A percentile compares a stretch with the other conserved stretches of the same genome.
phyloP scores from a whole-genome alignment of 2,329 filamentous ascomycete species.

The Sarocladiaceae sp. region DNA sequence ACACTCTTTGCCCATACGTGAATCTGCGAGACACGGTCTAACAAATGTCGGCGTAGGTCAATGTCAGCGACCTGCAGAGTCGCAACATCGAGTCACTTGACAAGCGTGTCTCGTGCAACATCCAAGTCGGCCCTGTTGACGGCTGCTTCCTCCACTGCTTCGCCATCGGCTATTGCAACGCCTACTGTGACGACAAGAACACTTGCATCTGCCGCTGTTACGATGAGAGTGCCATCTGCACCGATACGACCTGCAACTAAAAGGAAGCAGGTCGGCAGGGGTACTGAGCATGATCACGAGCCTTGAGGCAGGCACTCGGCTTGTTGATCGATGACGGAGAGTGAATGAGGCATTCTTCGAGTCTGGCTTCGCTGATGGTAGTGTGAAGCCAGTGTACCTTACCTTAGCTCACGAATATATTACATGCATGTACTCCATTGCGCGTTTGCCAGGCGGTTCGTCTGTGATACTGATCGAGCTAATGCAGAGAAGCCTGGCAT shows the following conservation, averaged over 20 bases:
- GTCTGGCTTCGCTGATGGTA: too few relatives aligned
- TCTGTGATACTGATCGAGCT: too few relatives aligned
- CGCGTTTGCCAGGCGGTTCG: too few relatives aligned
- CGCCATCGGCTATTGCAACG: conserved; percentile 5
- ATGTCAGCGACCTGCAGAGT: conserved; percentile 8
- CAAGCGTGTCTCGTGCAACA: conserved; percentile 9
- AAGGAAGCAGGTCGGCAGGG: too few relatives aligned
- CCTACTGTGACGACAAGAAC: conserved; percentile 6
- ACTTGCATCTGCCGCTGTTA: background rate
- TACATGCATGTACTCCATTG: too few relatives aligned
- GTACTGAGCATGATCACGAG: too few relatives aligned
- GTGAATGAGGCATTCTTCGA: too few relatives aligned
- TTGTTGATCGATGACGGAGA: too few relatives aligned
- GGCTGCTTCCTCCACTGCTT: conserved; percentile 6
- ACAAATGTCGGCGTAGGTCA: background rate
- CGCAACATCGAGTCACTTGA: conserved; percentile 2
- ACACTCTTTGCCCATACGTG: background rate
- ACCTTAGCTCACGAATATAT: too few relatives aligned
- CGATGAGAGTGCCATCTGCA: background rate
- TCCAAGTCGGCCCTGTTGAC: conserved; percentile 5
- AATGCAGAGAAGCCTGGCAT: too few relatives aligned
- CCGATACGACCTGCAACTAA: conserved; percentile 4
- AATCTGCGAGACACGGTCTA: background rate
- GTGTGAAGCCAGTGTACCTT: too few relatives aligned
- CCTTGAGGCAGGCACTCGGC: too few relatives aligned